These are phyloP conservation scores for Podospora pseudocomata DNA, from an alignment of 495 filamentous ascomycete genomes.

Conservation along the genomic window DNA sequence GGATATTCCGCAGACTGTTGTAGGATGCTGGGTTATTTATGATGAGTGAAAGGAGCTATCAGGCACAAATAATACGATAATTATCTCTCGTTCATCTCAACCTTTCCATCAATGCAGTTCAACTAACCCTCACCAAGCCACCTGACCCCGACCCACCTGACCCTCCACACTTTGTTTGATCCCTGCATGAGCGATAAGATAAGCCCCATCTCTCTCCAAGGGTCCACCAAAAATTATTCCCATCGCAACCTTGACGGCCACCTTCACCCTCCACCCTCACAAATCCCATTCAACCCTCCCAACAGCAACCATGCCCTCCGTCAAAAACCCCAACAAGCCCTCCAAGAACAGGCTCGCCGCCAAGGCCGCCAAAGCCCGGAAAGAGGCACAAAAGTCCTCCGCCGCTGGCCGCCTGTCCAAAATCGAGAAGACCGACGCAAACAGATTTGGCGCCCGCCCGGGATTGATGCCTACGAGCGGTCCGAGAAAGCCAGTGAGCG, in stretches of 20 bases:
- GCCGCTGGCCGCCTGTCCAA: conserved; percentile 21
- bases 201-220: too few relatives aligned
- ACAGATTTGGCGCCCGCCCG: conserved; percentile 33
- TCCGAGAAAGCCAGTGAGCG: conserved; percentile 36
- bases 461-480: conserved; percentile 46
- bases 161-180: too few relatives aligned
- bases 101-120: background rate
- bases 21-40: background rate
- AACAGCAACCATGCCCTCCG: conserved; percentile 36
- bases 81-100: background rate
- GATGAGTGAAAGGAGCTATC: background rate
- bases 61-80: background rate
- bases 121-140: too few relatives aligned
- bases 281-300: background rate
- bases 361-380: conserved; percentile 30
- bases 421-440: conserved; percentile 33
- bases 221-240: too few relatives aligned
- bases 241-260: conserved; percentile 8
- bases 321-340: conserved; percentile 47
- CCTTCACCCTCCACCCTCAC: background rate
- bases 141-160: too few relatives aligned
- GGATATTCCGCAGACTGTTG: background rate
- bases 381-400: conserved; percentile 27
- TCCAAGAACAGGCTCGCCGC: conserved; percentile 42
- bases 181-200: too few relatives aligned